Evolutionary conservation across 2,329 filamentous ascomycete species (phyloP), one percentile per base, ranked within the genome.

Genomic region (Blastomyces gilchristii): DNA sequence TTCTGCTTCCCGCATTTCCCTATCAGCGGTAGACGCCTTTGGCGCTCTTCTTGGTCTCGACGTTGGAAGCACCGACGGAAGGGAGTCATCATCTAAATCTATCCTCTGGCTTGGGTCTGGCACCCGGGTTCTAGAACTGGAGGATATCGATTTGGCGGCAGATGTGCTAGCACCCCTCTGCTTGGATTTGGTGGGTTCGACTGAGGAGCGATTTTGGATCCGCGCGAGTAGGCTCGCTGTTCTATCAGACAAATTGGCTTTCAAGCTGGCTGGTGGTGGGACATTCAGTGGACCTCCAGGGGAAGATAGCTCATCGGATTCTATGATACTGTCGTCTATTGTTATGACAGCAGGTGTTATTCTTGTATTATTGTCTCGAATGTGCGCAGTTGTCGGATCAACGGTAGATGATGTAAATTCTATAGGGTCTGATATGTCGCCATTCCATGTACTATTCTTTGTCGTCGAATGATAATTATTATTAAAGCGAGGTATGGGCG

Each of bases 1-100:
- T 57, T 85, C 84, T 0, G 76, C 77, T 28, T 83, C 82, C 65
- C 78, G 81, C 1, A 79, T 79, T 54, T 73, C 72, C 62, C 75
- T 78, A 14, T 75, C 73, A 25, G 67, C 68, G 0, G 67, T 68
- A 6, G 68, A 64, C n/a, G 62, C 58, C 61, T 73, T 71, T 14
- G 60, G 65, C 1, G 77, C 75, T 1, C 77, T 75, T 68, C 80
- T 86, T n/a, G 68, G 63, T 52, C 77, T 72, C 6, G 68, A 67
- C 28, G 83, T 72, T 34, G 82, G 80, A 0, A 82, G 81, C 6
- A 85, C 39, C n/a, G n/a, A 22, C 4, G 71, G 71, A 16, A 69
- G 31, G 28, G 64, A 61, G 6, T 69, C 63, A 8, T 69, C 62
- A 0, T 63, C 57, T 80, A 83, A 68, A 81, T 83, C 0, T 81